Evolutionary conservation across 2,329 filamentous ascomycete genomes (phyloP), one percentile per base, ranked within the genome.

Genomic region (Aphanocladium album): DNA sequence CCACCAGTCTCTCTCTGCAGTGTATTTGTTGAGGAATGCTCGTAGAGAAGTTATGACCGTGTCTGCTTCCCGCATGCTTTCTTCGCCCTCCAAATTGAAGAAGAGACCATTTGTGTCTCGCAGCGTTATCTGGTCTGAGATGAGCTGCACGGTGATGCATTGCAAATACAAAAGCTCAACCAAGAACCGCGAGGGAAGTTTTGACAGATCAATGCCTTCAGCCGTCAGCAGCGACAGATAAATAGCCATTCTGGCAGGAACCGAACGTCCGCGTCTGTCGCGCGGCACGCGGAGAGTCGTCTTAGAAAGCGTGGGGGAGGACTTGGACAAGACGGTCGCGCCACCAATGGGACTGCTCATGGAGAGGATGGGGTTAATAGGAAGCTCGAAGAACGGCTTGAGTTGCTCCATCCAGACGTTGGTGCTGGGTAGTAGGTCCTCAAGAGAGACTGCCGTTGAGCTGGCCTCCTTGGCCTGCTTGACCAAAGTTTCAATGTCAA

Each of bases 281-380:
- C 88, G 80, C 35, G 76, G 70, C 17, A 82, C 64, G 5, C 71
- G 63, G 25, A 73, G 49, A 68, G 61, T 61, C 2, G 52, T 19
- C 43, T 60, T n/a, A n/a, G 64, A 63, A 50, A 62, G 65, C 27
- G 68, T 58, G 7, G 30, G 14, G 0, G 70, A 59, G 5, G 67
- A 64, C 12, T 76, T 70, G 0, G 89, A 79, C 3, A 96, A 74
- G 64, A 89, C 86, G 6, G 89, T 83, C 1, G 85, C 84, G 3
- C 91, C 91, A 0, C 84, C 86, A 7, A 96, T 77, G 25, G 81
- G 81, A 68, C 87, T 93, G 2, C 88, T 90, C 5, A 96, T 83
- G 0, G 90, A 85, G 3, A 96, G 74, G 0, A 90, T 87, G 5
- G 83, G 78, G 62, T 84, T 83, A 2, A 86, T 81, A 1, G 76